These are phyloP conservation scores for Mortierella hygrophila DNA, from an alignment of 192 early-diverging fungal species.

Conservation along the genomic window DNA sequence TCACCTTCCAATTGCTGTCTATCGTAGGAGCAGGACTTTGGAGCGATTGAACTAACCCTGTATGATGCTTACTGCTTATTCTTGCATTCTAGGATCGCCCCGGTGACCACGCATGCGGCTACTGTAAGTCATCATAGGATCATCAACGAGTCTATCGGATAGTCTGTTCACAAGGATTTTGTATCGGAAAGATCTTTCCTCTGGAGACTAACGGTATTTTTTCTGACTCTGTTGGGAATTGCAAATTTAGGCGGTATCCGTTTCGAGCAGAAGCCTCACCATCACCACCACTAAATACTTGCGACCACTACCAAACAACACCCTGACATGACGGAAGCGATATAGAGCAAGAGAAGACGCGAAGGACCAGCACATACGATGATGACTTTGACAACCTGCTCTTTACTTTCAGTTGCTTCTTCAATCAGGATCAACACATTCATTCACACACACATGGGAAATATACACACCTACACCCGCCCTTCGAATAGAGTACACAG, in stretches of 20 bases:
- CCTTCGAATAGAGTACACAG: too few relatives aligned
- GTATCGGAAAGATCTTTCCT: background rate
- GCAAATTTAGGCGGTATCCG: conserved; percentile 76
- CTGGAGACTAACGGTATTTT: background rate
- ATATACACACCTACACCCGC: too few relatives aligned
- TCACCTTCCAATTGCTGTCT: background rate
- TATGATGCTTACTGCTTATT: background rate
- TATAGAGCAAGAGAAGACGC: background rate
- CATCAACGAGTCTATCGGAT: background rate
- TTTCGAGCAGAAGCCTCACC: conserved; percentile 80
- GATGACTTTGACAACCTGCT: too few relatives aligned
- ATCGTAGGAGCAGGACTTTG: background rate
- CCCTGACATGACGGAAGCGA: background rate
- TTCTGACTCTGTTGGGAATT: conserved; percentile 28
- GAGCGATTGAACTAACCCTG: background rate
- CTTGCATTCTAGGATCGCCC: conserved; percentile 61
- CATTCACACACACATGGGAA: too few relatives aligned
- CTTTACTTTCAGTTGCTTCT: too few relatives aligned
- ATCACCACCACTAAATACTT: conserved; percentile 61
- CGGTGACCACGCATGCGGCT: conserved; percentile 81
- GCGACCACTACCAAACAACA: background rate
- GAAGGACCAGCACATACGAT: too few relatives aligned
- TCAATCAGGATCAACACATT: too few relatives aligned
- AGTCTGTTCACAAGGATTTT: background rate
- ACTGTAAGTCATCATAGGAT: conserved; percentile 69